Base-by-base conservation (phyloP, 2,329 filamentous ascomycete species). In the Aspergillus pseudonomiae region DNA sequence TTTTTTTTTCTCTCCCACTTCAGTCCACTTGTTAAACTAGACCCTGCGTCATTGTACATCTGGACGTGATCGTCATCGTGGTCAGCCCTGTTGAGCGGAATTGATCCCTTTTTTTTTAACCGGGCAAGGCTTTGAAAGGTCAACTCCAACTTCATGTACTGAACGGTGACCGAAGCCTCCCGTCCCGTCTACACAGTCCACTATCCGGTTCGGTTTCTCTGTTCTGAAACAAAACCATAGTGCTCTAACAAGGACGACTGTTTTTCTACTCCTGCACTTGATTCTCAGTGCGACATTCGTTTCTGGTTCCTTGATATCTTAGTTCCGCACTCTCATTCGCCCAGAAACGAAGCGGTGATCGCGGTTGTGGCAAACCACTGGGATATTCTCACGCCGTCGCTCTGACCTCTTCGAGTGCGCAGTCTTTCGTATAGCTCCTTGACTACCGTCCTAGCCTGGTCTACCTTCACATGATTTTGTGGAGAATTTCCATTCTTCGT, bases 391-490 rank as follows among this genome's bases (percentile, higher is more conserved):
- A 21, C 24, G 6, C 12, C 26, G 39, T 63, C 62, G 57, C 39
- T 61, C 57, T 61, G 53, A 50, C 57, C 59, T 60, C 46, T 26
- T 52, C 30, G 28, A 54, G 24, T 54, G 28, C 34, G 34, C 12
- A 32, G 52, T 26, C 21, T 55, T 34, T 39, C 34, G 52, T 36
- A 24, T 28, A 39, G 52, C 24, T 55, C n/a, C 10, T 36, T 21
- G 21, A 34, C 16, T 28, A 9, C 19, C 4, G 11, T 34, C 32
- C 24, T 54, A 19, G 28, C 28, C 21, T 21, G 19, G 11, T 36
- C 24, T 53, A 9, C 50, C n/a, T 55, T 63, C 63, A 65, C 66
- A 68, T 66, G 57, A 63, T 60, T 59, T 57, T 57, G 60, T 48
- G 39, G 64, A 61, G 62, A 60, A 48, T 19, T 48, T 26, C 52